phyloP scores from a whole-genome alignment of 805 yeast species.

The Suhomyces prunicola region DNA sequence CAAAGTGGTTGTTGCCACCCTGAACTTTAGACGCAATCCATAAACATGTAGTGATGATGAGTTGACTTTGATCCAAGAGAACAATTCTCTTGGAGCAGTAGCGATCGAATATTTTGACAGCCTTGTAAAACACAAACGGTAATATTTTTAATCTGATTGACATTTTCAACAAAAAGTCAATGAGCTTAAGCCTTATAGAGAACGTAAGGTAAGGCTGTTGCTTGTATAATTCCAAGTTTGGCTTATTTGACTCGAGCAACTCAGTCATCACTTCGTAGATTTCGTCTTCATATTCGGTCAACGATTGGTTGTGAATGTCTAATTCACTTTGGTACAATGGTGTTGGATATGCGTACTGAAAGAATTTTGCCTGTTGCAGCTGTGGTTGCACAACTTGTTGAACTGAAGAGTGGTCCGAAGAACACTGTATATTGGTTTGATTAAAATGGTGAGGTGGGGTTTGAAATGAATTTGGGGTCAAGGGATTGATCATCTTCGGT shows the following conservation, averaged over 20 bases:
- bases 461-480: conserved; percentile 5
- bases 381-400: not conserved
- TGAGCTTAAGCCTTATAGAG: conserved; percentile 65
- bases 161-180: conserved; percentile 78
- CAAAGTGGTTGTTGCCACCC: conserved; percentile 70
- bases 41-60: conserved; percentile 85
- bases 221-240: conserved; percentile 57
- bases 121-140: conserved; percentile 64
- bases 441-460: conserved; percentile 4
- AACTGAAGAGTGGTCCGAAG: not conserved
- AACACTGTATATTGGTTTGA: not conserved
- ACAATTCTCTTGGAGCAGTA: conserved; percentile 88
- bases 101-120: conserved; percentile 78
- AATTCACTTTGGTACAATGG: conserved; percentile 50
- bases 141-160: conserved; percentile 61
- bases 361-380: conserved; percentile 12
- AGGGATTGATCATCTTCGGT: conserved; percentile 6
- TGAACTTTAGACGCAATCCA: conserved; percentile 91
- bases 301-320: conserved; percentile 39
- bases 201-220: conserved; percentile 87
- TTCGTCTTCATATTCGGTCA: conserved; percentile 54
- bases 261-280: conserved; percentile 38
- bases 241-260: conserved; percentile 37
- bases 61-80: conserved; percentile 79
- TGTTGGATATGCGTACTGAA: conserved; percentile 50